A percentile compares a stretch with the other conserved stretches of the same genome.
These are phyloP conservation scores for Solanum verrucosum DNA, from an alignment of 257 asterid species.

Conservation along the genomic window DNA sequence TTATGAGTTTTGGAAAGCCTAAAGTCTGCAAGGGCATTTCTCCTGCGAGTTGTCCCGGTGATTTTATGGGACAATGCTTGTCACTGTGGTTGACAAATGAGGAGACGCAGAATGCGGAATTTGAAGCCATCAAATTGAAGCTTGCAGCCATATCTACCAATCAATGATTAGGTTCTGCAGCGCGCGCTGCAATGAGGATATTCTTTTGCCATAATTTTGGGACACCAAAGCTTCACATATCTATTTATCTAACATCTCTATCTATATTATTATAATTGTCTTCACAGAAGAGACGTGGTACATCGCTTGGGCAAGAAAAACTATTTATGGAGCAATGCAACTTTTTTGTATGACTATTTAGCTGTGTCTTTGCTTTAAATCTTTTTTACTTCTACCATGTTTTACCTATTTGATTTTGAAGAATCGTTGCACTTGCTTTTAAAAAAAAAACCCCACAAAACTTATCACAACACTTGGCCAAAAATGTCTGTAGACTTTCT, in stretches of 20 bases:
- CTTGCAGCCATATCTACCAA: conserved; percentile 20
- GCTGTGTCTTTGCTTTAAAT: not conserved
- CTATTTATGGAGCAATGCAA: not conserved
- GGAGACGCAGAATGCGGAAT: conserved; percentile 45
- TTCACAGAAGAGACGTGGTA: not conserved
- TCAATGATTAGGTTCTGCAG: not conserved
- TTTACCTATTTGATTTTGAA: not conserved
- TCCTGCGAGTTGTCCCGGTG: conserved; percentile 17
- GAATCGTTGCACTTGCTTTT: not conserved
- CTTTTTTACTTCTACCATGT: not conserved
- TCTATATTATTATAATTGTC: not conserved
- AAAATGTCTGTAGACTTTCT: not conserved
- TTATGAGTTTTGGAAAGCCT: conserved; percentile 40
- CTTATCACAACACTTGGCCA: not conserved
- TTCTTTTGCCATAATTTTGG: not conserved
- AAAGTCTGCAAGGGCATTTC: conserved; percentile 16
- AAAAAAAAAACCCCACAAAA: not conserved
- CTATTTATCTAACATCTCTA: not conserved
- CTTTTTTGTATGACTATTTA: not conserved
- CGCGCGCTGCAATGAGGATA: not conserved
- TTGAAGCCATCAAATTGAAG: conserved; percentile 44
- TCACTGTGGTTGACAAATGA: conserved; percentile 59
- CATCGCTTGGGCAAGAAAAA: not conserved
- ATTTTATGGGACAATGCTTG: conserved; percentile 53
- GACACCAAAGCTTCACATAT: not conserved